A percentile compares a stretch with the other conserved stretches of the same genome.
Conservation (phyloP, 148 eudicot species). For the Pouteria glomerata region DNA sequence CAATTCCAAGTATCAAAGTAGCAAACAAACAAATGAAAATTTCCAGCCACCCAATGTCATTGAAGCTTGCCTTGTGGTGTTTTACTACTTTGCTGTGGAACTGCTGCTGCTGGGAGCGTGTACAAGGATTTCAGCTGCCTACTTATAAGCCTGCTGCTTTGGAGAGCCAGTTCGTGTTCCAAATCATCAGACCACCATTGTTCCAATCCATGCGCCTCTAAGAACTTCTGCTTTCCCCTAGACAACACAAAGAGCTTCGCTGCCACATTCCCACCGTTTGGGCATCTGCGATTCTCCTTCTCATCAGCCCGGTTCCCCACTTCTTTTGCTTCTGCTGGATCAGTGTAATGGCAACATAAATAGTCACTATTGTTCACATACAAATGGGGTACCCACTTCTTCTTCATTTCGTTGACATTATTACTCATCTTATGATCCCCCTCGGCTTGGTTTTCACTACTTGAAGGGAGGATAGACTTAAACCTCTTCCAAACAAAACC, state of each 20-base stretch:
- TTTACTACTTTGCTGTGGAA: too few relatives aligned
- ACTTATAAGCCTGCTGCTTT: constrained; percentile 72
- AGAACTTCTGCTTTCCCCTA: constrained; percentile 83
- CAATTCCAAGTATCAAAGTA: neutral
- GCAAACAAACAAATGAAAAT: neutral
- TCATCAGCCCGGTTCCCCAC: constrained; percentile 14
- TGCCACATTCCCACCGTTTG: constrained; percentile 21
- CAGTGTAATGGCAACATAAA: constrained; percentile 71
- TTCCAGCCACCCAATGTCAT: neutral
- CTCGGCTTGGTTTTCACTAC: constrained; percentile 23
- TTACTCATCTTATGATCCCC: constrained; percentile 21
- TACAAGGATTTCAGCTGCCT: constrained; percentile 72
- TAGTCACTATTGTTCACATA: constrained; percentile 87
- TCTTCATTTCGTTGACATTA: constrained; percentile 12
- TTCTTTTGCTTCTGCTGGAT: constrained; percentile 29
- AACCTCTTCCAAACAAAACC: constrained; percentile 65
- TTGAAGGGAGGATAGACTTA: constrained; percentile 62
- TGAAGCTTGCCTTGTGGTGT: constrained; percentile 28
- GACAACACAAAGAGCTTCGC: constrained; percentile 81
- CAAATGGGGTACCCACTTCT: constrained; percentile 74
- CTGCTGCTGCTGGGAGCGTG: constrained; percentile 46
- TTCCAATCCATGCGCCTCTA: constrained; percentile 81
- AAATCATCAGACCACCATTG: constrained; percentile 98
- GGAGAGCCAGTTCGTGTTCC: constrained; percentile 61
- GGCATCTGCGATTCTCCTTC: constrained; percentile 46